A percentile compares a stretch with the other conserved stretches of the same genome.
Evolutionary conservation across 1,139 yeast species (phyloP).

Genomic region (Debaryomycetaceae sp.): DNA sequence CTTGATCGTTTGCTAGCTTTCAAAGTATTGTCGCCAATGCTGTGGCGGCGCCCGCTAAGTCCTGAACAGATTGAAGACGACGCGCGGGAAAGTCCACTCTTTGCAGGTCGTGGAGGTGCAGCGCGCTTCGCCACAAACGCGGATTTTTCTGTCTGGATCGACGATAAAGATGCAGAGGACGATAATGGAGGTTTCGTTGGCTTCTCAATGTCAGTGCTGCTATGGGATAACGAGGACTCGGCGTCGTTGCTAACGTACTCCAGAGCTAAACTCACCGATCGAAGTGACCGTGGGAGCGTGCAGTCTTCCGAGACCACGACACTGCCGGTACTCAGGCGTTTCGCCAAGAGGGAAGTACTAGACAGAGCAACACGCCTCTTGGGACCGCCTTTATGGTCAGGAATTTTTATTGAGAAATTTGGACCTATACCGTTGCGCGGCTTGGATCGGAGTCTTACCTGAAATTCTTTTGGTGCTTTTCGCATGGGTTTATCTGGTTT

Average conservation of each 20-base stretch:
- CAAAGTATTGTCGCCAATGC: background rate
- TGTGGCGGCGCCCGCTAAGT: conserved; percentile 1
- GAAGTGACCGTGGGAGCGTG: too few species aligned
- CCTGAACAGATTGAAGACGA: conserved; percentile 5
- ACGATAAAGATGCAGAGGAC: background rate
- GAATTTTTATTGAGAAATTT: too few species aligned
- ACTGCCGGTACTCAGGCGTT: too few species aligned
- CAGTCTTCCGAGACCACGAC: too few species aligned
- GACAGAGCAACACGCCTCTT: too few species aligned
- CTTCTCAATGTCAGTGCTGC: conserved; percentile 2
- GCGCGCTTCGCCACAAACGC: conserved; percentile 50
- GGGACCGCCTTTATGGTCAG: too few species aligned
- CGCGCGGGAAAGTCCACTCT: background rate
- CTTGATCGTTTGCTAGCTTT: conserved; percentile 1
- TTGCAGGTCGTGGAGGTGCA: conserved; percentile 64
- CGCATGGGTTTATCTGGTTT: conserved; percentile 1
- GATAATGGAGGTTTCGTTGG: conserved; percentile 1
- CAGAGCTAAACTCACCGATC: too few species aligned
- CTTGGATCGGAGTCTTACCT: too few species aligned
- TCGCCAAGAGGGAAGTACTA: too few species aligned
- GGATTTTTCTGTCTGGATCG: conserved; percentile 1
- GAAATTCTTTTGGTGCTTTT: background rate
- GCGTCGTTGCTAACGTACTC: too few species aligned
- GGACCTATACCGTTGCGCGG: too few species aligned
- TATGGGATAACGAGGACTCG: too few species aligned